A percentile compares a stretch with the other conserved stretches of the same genome.
Evolutionary conservation across 257 asterid species (phyloP).

Genomic region (Nicotiana paniculata): DNA sequence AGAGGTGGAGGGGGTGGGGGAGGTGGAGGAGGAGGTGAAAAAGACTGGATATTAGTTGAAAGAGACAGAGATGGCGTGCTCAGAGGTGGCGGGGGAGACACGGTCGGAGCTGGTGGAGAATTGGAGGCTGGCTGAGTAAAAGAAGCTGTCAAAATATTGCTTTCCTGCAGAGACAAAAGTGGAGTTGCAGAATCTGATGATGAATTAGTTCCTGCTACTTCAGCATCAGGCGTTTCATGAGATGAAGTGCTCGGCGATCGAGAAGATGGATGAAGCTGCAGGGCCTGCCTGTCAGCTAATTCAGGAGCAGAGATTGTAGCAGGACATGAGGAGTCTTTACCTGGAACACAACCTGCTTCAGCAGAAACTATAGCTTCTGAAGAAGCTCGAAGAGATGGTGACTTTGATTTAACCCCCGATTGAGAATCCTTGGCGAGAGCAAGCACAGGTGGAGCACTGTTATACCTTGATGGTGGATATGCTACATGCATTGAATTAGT

Average conservation of each 20-base stretch:
- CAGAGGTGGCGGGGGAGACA: constrained; percentile 24
- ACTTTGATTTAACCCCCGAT: constrained; percentile 54
- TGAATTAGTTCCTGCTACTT: neutral
- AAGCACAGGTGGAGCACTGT: constrained; percentile 83
- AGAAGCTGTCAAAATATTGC: constrained; percentile 4
- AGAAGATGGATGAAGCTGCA: constrained; percentile 23
- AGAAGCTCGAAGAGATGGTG: constrained; percentile 37
- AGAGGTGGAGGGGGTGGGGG: constrained; percentile 27
- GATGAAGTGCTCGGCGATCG: constrained; percentile 17
- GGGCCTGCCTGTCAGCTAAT: constrained; percentile 29
- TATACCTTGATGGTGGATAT: constrained; percentile 85
- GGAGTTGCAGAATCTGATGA: constrained; percentile 8
- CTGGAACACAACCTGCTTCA: constrained; percentile 30
- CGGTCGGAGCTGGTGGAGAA: neutral
- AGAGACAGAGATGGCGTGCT: constrained; percentile 7
- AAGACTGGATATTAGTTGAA: constrained; percentile 1
- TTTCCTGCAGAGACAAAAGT: neutral
- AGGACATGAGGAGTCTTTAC: constrained; percentile 38
- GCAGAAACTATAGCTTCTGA: constrained; percentile 35
- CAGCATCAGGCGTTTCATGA: neutral
- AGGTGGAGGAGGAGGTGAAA: constrained; percentile 21
- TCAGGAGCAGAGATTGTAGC: constrained; percentile 22
- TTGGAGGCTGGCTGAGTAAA: neutral
- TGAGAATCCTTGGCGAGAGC: constrained; percentile 52
- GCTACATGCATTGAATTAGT: constrained; percentile 91